These are phyloP conservation scores for Comarum palustre DNA, from an alignment of 306 rosid genomes.

Conservation along the genomic window DNA sequence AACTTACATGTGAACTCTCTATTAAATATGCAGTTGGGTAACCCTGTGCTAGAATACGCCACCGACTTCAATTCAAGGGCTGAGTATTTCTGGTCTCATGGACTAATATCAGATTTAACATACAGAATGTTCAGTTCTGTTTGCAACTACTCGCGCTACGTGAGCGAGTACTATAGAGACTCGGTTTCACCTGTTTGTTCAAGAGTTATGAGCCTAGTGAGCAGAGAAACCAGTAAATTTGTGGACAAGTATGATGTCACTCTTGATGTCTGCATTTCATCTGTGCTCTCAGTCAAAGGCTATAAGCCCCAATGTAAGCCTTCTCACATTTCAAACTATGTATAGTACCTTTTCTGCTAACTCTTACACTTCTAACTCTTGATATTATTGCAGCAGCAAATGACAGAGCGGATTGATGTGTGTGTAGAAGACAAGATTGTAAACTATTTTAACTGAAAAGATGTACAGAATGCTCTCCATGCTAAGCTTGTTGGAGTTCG, in stretches of 20 bases:
- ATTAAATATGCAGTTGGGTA: slow-evolving; percentile 28
- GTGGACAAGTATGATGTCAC: slow-evolving; percentile 76
- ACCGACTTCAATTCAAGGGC: slow-evolving; percentile 46
- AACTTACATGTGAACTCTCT: not conserved
- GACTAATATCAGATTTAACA: slow-evolving; percentile 46
- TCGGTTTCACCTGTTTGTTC: slow-evolving; percentile 35
- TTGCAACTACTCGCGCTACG: slow-evolving; percentile 45
- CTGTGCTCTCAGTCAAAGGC: slow-evolving; percentile 56
- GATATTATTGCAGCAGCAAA: slow-evolving; percentile 26
- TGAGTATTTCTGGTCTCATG: slow-evolving; percentile 50
- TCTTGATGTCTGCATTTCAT: slow-evolving; percentile 75
- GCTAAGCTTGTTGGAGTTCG: slow-evolving; percentile 58
- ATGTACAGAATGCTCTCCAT: slow-evolving; percentile 62
- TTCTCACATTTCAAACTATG: not conserved
- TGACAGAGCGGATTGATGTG: slow-evolving; percentile 48
- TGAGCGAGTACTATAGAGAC: slow-evolving; percentile 40
- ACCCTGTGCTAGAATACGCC: slow-evolving; percentile 40
- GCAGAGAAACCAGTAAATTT: slow-evolving; percentile 66
- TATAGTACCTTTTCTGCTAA: not conserved
- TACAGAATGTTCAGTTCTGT: slow-evolving; percentile 36
- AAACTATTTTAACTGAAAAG: slow-evolving; percentile 57
- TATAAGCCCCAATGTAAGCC: slow-evolving; percentile 47
- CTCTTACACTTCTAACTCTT: not conserved
- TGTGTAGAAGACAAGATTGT: slow-evolving; percentile 60
- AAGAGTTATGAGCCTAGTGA: slow-evolving; percentile 63